Base-by-base conservation (phyloP, 2,329 filamentous ascomycete genomes). In the Ceratocystis lukuohia region DNA sequence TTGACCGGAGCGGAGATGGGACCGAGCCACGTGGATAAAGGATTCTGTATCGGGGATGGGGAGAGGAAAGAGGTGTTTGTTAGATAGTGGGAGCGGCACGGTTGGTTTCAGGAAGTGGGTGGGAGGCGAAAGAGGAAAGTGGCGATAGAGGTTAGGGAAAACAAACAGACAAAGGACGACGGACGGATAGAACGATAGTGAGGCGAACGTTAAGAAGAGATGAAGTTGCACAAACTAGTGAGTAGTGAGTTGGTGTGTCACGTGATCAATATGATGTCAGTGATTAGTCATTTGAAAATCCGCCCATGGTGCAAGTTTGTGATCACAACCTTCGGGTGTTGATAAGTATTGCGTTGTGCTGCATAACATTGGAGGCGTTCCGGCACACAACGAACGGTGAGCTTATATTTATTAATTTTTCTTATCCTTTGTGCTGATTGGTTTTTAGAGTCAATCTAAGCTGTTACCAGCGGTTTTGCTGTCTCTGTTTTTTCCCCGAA, bases 11-110 rank as follows among this genome's bases (percentile, higher is more conserved):
- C 56, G 56, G 56, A 59, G 56, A 59, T 37, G 56, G 56, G 56
- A 59, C 56, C 56, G 56, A 59, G 56, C 56, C 56, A 59, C 56
- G 56, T 59, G 56, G 56, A 59, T 37, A 30, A 17, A 59, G 28
- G 28, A 37, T 59, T 7, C 4, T 59, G 12, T 59, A 30, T 59
- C 48, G 10, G 48, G n/a, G 10, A 20, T 53, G n/a, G 10, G n/a
- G 10, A 53, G 48, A 22, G 7, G 48, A 20, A 53, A 20, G n/a
- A 20, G n/a, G 12, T 37, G 28, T 28, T 15, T 30, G 30, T 8
- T 30, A 12, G 17, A n/a, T 59, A 25, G 4, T 8, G 15, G 3
- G 28, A 37, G 5, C 30, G 7, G 28, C 33, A 41, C 37, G 1
- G 28, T n/a, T 59, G 2, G 56, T 59, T 59, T 20, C 17, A 37